phyloP scores from a whole-genome alignment of 805 yeast genomes.

The Hanseniaspora mollemarum region DNA sequence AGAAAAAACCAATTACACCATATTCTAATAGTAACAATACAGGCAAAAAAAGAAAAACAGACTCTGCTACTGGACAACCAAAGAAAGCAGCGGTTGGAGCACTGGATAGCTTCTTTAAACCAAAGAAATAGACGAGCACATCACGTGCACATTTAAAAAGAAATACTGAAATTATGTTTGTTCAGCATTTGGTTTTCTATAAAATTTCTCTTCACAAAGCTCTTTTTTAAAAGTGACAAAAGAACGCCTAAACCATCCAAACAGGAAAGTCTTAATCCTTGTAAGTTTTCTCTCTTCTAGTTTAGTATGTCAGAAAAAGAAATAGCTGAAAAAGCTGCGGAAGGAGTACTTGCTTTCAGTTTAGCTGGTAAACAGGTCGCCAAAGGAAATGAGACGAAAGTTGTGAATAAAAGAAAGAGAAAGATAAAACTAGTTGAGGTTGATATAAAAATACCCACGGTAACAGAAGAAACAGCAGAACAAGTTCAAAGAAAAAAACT shows the following conservation, averaged over 20 bases:
- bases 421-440: conserved; percentile 12
- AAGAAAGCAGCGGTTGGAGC: not conserved
- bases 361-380: too few relatives aligned
- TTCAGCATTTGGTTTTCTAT: too few relatives aligned
- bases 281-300: too few relatives aligned
- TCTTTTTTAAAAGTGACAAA: too few relatives aligned
- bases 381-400: too few relatives aligned
- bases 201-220: too few relatives aligned
- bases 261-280: too few relatives aligned
- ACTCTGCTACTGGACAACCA: not conserved
- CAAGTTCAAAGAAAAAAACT: not conserved
- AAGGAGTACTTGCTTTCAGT: too few relatives aligned
- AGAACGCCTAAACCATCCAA: too few relatives aligned
- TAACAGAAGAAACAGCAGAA: conserved; percentile 4
- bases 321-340: too few relatives aligned
- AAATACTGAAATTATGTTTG: too few relatives aligned
- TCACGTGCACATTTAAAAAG: conserved; percentile 1
- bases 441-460: conserved; percentile 5
- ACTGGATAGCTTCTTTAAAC: conserved; percentile 10
- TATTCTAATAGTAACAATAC: not conserved
- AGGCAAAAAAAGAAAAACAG: not conserved
- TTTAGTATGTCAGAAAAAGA: too few relatives aligned
- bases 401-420: conserved; percentile 10
- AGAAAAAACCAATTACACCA: not conserved
- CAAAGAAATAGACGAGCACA: not conserved